Evolutionary conservation across 306 rosid species (phyloP), one percentile per base, ranked within the genome.

Genomic region (Ormosia semicastrata): DNA sequence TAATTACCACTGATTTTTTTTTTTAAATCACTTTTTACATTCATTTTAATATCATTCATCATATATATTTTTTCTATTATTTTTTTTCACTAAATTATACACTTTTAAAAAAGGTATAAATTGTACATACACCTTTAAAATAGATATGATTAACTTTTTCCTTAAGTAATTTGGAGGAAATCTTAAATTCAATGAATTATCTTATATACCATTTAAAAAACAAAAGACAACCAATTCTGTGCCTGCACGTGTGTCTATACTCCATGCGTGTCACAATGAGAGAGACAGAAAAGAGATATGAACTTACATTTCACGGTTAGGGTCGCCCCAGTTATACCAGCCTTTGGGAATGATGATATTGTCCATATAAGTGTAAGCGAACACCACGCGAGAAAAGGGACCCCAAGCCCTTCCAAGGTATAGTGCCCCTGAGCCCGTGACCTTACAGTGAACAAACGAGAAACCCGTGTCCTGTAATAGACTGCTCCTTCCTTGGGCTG

Each of bases 341-440:
- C 92, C 92, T 81, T 81, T 85, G 75, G 90, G 90, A 86, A 83
- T 86, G 87, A 89, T 89, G 85, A 89, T 89, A 73, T 85, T 82
- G 83, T 89, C 92, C 92, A 89, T 89, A 66, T 84, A 86, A 39
- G 90, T 89, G 76, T 82, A 89, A 11, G 92, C 89, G 80, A 86
- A 89, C 56, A 89, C 90, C 39, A 89, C 92, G 2, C 89, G 66
- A 82, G 92, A 89, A 15, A 89, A 89, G 17, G 86, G 88, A 78
- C 90, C 92, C 92, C 92, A 89, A n/a, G 92, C 92, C 73, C 92
- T 86, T 75, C 92, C 92, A 78, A 89, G 88, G 84, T 86, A 89
- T 11, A 89, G 88, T 82, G 90, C 92, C 7, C 92, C 92, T 67
- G 90, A 89, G 0, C 92, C 92, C 79, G 92, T 89, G 90, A 89